A percentile compares a stretch with the other conserved stretches of the same genome.
phyloP scores from a whole-genome alignment of 2,329 filamentous ascomycete species.

The Neofusicoccum sp. region DNA sequence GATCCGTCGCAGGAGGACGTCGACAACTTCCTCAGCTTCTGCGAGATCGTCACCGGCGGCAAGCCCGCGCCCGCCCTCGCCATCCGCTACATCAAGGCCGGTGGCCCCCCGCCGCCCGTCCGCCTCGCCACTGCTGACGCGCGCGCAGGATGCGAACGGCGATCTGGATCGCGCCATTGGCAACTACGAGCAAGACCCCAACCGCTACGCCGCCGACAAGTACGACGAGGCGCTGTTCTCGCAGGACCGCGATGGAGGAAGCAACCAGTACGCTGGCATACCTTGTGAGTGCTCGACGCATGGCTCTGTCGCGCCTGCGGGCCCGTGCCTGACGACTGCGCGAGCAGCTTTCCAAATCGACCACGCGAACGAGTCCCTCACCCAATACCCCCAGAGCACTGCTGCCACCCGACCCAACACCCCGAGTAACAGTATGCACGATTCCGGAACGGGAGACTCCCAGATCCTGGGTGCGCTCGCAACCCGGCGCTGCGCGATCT shows the following conservation, averaged over 20 bases:
- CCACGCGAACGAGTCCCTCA: slow-evolving; percentile 5
- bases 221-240: slow-evolving; percentile 18
- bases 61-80: neutral
- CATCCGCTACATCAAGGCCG: slow-evolving; percentile 13
- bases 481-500: neutral
- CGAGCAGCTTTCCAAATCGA: slow-evolving; percentile 19
- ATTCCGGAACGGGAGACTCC: slow-evolving; percentile 2
- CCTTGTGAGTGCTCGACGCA: slow-evolving; percentile 6
- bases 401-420: slow-evolving; percentile 18
- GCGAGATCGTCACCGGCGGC: neutral
- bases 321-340: slow-evolving; percentile 7
- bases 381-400: slow-evolving; percentile 18
- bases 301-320: neutral
- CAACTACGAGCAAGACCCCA: slow-evolving; percentile 17
- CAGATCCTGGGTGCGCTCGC: slow-evolving; percentile 5
- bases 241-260: slow-evolving; percentile 19
- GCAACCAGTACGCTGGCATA: slow-evolving; percentile 7
- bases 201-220: slow-evolving; percentile 11
- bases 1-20: slow-evolving; percentile 12
- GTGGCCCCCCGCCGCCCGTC: neutral
- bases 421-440: slow-evolving; percentile 18
- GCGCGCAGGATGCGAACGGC: slow-evolving; percentile 13
- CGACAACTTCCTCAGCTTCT: slow-evolving; percentile 3
- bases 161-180: slow-evolving; percentile 9
- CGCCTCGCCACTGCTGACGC: neutral